Conservation (phyloP, 2,329 filamentous ascomycete genomes). For the Penicillium frequentans region DNA sequence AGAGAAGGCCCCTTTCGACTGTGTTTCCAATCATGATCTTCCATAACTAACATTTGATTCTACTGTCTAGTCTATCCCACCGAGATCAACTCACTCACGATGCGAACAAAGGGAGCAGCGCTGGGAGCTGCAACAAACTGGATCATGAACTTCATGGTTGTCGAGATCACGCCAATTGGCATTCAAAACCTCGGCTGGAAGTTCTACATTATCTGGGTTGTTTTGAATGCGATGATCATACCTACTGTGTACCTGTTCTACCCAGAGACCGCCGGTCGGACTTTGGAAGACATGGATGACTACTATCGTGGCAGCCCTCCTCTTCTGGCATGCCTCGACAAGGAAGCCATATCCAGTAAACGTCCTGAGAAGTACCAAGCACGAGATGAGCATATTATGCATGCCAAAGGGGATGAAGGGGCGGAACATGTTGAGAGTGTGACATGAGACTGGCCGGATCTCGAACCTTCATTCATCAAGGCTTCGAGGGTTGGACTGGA, state of each 20-base stretch:
- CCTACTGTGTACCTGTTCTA: conserved; percentile 10
- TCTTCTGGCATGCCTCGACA: conserved; percentile 8
- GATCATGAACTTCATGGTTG: conserved; percentile 31
- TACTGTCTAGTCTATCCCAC: conserved; percentile 27
- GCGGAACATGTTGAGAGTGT: not conserved
- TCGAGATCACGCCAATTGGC: conserved; percentile 46
- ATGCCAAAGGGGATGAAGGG: not conserved
- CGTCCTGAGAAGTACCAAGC: conserved; percentile 2
- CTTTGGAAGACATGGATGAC: conserved; percentile 12
- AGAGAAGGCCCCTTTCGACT: not conserved
- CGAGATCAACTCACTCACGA: conserved; percentile 36
- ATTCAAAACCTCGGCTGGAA: conserved; percentile 40
- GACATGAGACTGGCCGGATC: not conserved
- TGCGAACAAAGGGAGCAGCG: conserved; percentile 21
- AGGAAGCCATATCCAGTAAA: conserved; percentile 10
- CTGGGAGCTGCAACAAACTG: conserved; percentile 9
- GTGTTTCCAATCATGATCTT: not conserved
- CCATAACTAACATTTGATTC: not conserved
- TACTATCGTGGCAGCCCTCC: conserved; percentile 11
- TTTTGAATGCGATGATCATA: conserved; percentile 7
- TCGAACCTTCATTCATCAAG: not conserved
- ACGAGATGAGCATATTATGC: conserved; percentile 8
- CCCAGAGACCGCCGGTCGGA: conserved; percentile 8
- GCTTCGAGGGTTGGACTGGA: not conserved
- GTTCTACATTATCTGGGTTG: conserved; percentile 32